Evolutionary conservation across 441 rosid species (phyloP), one percentile per base, ranked within the genome.

Genomic region (Populus hybrid): DNA sequence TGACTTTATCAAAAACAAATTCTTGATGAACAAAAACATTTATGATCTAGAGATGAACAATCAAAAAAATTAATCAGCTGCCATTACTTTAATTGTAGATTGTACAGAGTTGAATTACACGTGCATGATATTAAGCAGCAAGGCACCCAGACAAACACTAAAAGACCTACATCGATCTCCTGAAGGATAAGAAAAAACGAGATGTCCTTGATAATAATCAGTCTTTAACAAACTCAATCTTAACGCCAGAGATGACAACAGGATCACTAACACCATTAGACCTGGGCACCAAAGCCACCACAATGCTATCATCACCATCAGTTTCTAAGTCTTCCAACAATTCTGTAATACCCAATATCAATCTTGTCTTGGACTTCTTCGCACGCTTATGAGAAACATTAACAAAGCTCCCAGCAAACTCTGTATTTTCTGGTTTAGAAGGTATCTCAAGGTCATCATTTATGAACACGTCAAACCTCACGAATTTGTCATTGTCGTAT

Each of bases 401-500:
- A 77, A 84, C 89, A 35, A 86, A 90, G 59, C 91, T 87, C 24
- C 93, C 93, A 0, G 93, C 93, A 24, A 85, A 90, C 85, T 90
- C 89, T 0, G 87, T 84, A 10, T 87, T 81, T 1, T 59, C 81
- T 0, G 90, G 87, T 6, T 78, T 71, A n/a, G 78, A 75, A 11
- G 38, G 4, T 3, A 42, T 36, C 5, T 78, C 90, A 57, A 86
- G 84, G 74, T 86, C 90, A 30, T 85, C 89, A 46, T 88, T 88
- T 8, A 90, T 75, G 66, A 81, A 86, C 38, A 90, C 88, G 50
- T 90, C 86, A 72, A 90, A 89, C 71, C 89, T 89, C 79, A 83
- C 85, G 1, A 8, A 9, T 21, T 50, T 35, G 12, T 84, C 83
- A 30, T 79, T 78, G 1, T 86, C 85, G 21, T 87, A 81, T 81